Conservation (phyloP, 495 filamentous ascomycete species). For the Xylaria scruposa region DNA sequence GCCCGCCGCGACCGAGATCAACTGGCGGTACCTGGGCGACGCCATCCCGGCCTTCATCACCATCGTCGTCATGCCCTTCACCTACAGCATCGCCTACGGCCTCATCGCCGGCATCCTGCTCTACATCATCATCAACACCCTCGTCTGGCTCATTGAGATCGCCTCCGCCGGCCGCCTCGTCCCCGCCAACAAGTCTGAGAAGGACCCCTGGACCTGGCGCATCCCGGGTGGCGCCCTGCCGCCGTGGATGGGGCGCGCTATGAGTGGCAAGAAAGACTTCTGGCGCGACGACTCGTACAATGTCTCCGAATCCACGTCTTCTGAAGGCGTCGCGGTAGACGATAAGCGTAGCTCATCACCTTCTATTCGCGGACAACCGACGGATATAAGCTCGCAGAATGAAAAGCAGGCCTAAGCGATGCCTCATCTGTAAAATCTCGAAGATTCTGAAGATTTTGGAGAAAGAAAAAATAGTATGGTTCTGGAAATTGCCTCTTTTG, state of each 20-base stretch:
- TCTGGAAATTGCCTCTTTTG: not conserved
- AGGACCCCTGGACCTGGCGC: conserved; percentile 75
- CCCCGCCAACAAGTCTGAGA: conserved; percentile 72
- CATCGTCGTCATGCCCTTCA: conserved; percentile 85
- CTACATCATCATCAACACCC: conserved; percentile 72
- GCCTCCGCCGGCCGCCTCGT: conserved; percentile 70
- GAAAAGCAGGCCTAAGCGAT: conserved; percentile 5
- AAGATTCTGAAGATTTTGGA: not conserved
- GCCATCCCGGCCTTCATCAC: conserved; percentile 81
- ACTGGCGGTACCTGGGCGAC: conserved; percentile 82
- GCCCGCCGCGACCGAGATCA: conserved; percentile 74
- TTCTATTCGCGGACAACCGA: conserved; percentile 9
- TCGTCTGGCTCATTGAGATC: conserved; percentile 69
- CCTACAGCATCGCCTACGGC: conserved; percentile 79
- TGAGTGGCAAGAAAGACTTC: conserved; percentile 70
- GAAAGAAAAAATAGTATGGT: not conserved
- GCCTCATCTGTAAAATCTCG: not conserved
- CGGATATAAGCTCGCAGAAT: not conserved
- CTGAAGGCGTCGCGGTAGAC: not conserved
- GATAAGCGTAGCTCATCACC: conserved; percentile 6
- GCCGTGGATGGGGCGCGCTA: conserved; percentile 67
- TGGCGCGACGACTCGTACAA: conserved; percentile 58
- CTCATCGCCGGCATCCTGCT: conserved; percentile 76
- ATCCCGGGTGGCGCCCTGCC: conserved; percentile 73
- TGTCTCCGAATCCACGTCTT: conserved; percentile 25